Evolutionary conservation across 139 green algal species (phyloP), one percentile per base, ranked within the genome.

Genomic region (Microglena sp.): DNA sequence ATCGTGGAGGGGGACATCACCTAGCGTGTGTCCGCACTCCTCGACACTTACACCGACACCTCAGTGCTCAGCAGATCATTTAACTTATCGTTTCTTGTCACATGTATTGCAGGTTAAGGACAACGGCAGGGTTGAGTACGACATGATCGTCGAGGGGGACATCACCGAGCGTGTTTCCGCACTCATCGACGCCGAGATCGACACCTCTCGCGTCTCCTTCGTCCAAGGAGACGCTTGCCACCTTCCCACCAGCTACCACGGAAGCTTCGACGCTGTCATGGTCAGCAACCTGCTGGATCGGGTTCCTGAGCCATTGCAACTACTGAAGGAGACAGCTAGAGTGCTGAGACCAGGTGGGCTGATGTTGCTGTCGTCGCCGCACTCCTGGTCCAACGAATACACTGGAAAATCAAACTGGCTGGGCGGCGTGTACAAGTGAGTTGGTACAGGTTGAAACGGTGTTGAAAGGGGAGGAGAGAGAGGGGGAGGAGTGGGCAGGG

Each of bases 281-380:
- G 80, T 77, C 5, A 79, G 81, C 46, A 89, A 92, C 68, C 63
- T 90, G 57, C 62, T 95, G 28, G 85, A 81, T 67, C 74, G 86
- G 1, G 72, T 95, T 32, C 78, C 84, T 3, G 77, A 91, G 60
- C 88, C 88, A 0, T 15, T 22, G 0, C 32, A 35, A 5, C 78
- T 88, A 60, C 62, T 94, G 28, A 26, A 54, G 11, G 61, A 71
- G 59, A 67, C 87, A 32, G 44, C 58, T 21, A 44, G 28, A 4
- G 36, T 5, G 4, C 24, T 67, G 36, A 27, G 60, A 4, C 34
- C 35, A 11, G 60, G 60, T 31, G 87, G 84, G 8, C 69, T 85
- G 24, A 59, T 80, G 40, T 70, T 94, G 29, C 36, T 94, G 18
- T 84, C 73, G 1, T 81, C 66, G 22, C 77, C 86, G 24, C 92